Conservation (phyloP, 257 asterid genomes). For the Fraxinus cuspidata region DNA sequence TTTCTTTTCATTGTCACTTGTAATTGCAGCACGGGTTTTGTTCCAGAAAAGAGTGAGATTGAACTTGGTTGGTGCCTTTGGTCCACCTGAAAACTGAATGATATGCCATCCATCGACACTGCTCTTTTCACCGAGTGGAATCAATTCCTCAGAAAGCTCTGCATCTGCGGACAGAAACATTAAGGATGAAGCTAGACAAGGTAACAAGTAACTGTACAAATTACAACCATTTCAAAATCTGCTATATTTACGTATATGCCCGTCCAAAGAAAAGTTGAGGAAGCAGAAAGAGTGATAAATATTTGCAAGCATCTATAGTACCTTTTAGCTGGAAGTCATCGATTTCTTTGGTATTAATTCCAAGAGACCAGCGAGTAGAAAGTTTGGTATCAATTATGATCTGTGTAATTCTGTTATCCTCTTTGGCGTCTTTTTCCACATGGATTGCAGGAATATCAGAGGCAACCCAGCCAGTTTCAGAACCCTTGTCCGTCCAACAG, state of each 20-base stretch:
- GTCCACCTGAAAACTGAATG: constrained; percentile 86
- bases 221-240: background rate
- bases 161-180: constrained; percentile 40
- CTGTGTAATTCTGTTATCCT: constrained; percentile 54
- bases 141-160: constrained; percentile 53
- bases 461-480: constrained; percentile 60
- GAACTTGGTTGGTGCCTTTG: constrained; percentile 69
- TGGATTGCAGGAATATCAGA: constrained; percentile 71
- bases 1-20: constrained; percentile 14
- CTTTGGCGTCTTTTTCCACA: constrained; percentile 54
- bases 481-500: constrained; percentile 59
- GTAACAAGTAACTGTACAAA: background rate
- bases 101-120: constrained; percentile 77
- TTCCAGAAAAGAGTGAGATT: constrained; percentile 60
- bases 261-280: background rate
- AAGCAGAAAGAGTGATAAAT: background rate
- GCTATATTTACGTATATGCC: background rate
- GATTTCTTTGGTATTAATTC: constrained; percentile 67
- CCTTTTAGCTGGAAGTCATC: constrained; percentile 86
- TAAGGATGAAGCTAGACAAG: background rate
- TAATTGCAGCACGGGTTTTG: constrained; percentile 23
- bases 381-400: constrained; percentile 54
- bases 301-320: constrained; percentile 26
- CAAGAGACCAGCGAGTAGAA: constrained; percentile 91
- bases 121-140: constrained; percentile 60